Evolutionary conservation across 345 rosid genomes (phyloP).

Genomic region (Aethionema arabicum): DNA sequence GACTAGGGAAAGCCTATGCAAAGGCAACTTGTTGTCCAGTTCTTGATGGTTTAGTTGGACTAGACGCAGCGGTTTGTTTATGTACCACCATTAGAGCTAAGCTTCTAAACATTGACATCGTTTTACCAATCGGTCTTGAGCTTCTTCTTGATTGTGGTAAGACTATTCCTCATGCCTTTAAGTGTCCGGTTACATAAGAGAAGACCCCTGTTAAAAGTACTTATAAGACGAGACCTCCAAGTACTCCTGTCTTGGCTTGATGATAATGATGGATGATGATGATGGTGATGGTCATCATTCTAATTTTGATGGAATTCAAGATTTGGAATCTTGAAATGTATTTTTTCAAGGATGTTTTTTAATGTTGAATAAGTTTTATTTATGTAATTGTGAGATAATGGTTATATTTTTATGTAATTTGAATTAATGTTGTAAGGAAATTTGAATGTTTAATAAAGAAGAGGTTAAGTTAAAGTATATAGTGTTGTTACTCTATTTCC

Average conservation of each 20-base stretch:
- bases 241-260: slow-evolving; percentile 25
- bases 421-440: slow-evolving; percentile 1
- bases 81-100: slow-evolving; percentile 80
- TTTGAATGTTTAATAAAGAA: neutral
- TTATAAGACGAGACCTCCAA: neutral
- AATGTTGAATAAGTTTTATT: neutral
- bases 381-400: slow-evolving; percentile 21
- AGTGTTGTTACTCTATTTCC: too few species aligned
- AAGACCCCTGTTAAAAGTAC: too few species aligned
- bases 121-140: slow-evolving; percentile 79
- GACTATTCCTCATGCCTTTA: slow-evolving; percentile 66
- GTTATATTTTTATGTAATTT: slow-evolving; percentile 16
- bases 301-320: too few species aligned
- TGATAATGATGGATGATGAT: neutral
- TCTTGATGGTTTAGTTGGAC: slow-evolving; percentile 62
- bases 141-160: slow-evolving; percentile 84
- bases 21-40: slow-evolving; percentile 83
- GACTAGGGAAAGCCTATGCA: slow-evolving; percentile 67
- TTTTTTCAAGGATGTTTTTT: too few species aligned
- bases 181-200: slow-evolving; percentile 43
- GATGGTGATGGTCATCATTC: too few species aligned
- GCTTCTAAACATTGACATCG: slow-evolving; percentile 68
- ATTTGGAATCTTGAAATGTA: too few species aligned
- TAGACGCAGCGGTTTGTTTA: slow-evolving; percentile 90
- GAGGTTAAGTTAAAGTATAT: too few species aligned